Evolutionary conservation across 352 stramenopile species (phyloP).

Genomic region (Globisporangium perplexum): DNA sequence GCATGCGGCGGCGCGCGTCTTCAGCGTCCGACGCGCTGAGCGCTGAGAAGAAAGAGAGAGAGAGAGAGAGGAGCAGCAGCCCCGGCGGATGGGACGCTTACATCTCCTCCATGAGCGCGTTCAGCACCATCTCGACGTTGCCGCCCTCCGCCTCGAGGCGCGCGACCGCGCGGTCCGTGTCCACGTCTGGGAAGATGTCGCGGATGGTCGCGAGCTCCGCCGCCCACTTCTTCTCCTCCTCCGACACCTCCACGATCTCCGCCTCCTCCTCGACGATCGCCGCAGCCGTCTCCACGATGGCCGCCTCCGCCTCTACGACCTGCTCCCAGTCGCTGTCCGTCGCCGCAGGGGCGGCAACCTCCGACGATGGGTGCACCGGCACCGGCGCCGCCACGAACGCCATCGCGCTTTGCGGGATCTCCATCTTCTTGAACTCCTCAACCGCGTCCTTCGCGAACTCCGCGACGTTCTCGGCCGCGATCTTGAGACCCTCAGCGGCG

Average conservation of each 20-base stretch:
- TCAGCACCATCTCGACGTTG: conserved; percentile 78
- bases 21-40: too few relatives aligned
- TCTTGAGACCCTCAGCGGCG: conserved; percentile 5
- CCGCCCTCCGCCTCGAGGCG: conserved; percentile 75
- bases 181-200: conserved; percentile 66
- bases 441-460: conserved; percentile 57
- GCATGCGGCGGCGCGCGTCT: too few relatives aligned
- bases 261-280: conserved; percentile 36
- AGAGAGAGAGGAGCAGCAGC: too few relatives aligned
- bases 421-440: conserved; percentile 60
- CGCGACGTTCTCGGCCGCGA: conserved; percentile 30
- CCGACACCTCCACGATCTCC: conserved; percentile 33
- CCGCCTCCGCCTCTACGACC: conserved; percentile 25
- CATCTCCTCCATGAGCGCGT: conserved; percentile 78
- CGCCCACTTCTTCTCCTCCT: conserved; percentile 79
- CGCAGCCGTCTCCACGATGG: background rate
- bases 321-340: conserved; percentile 70
- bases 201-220: conserved; percentile 60
- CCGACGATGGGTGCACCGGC: conserved; percentile 10
- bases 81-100: too few relatives aligned
- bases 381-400: conserved; percentile 1
- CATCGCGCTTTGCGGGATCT: conserved; percentile 9
- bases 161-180: conserved; percentile 41
- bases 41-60: too few relatives aligned
- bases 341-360: conserved; percentile 9